Conservation (phyloP, 345 rosid species). For the Bruguiera sexangula region DNA sequence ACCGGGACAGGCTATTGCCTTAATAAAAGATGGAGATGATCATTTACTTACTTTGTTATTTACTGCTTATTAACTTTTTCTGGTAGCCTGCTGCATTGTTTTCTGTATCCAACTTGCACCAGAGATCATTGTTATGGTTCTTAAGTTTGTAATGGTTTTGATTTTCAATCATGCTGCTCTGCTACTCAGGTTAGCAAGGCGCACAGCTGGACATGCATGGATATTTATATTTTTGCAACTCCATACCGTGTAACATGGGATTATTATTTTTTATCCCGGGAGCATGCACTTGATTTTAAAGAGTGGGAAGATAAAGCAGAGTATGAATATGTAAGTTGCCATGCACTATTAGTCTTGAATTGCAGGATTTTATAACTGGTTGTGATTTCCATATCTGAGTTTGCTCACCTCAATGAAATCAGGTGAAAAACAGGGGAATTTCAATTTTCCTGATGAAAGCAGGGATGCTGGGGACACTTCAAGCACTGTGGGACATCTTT, state of each 20-base stretch:
- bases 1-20: too few species aligned
- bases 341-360: conserved; percentile 2
- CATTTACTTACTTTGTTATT: neutral
- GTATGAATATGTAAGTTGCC: conserved; percentile 69
- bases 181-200: conserved; percentile 62
- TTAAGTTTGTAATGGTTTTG: conserved; percentile 14
- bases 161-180: conserved; percentile 1
- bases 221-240: conserved; percentile 89
- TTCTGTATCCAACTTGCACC: neutral
- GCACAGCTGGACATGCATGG: conserved; percentile 99
- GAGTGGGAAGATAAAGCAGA: conserved; percentile 90
- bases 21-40: too few species aligned
- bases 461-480: conserved; percentile 93
- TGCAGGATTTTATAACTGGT: conserved; percentile 6
- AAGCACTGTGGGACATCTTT: conserved; percentile 92
- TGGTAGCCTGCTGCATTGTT: neutral
- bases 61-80: neutral
- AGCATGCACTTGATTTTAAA: conserved; percentile 72
- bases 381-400: conserved; percentile 6
- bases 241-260: conserved; percentile 97
- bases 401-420: conserved; percentile 14
- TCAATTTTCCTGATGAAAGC: conserved; percentile 98
- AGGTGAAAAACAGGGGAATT: conserved; percentile 87
- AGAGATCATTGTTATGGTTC: conserved; percentile 2
- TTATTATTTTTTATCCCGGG: conserved; percentile 74